Evolutionary conservation across 1,139 yeast genomes (phyloP), one percentile per base, ranked within the genome.

Genomic region (Hansenula sp.): DNA sequence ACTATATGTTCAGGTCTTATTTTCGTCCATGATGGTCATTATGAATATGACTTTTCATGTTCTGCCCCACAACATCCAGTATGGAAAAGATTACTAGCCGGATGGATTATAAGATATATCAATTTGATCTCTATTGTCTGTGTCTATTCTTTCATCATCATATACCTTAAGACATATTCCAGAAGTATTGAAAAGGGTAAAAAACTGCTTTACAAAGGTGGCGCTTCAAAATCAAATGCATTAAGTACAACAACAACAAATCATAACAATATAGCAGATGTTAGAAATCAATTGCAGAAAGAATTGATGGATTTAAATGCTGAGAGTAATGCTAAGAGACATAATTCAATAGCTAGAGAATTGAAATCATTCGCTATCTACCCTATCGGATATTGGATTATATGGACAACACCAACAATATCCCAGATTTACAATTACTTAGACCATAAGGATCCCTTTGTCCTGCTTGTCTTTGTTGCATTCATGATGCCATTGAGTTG

Each of bases 11-110:
- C 57, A 3, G 48, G 45, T 0, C 17, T 55, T 6, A 45, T 51
- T 9, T 55, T 49, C 32, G 38, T 48, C 19, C 43, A 47, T 21
- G 39, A 38, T 15, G 43, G 46, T 3, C 44, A 48, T 28, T 55
- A 34, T 36, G 31, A 36, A n/a, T 28, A 41, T 18, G 43, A 52
- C 28, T 46, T 32, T 27, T 18, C 49, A 2, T 55, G 59, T 42
- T 41, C 51, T n/a, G 42, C 41, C 4, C 53, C 55, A 7, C 28
- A 17, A 3, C 4, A 2, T 0, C 58, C 59, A 1, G 8, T 43
- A 1, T 55, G 59, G 59, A 54, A 52, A 29, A 19, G 52, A 17
- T 13, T 55, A 5, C 41, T 55, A n/a, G 35, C 46, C 12, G 48
- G 43, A 12, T 54, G 50, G 48, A 33, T 43, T 2, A 34, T 55